A percentile compares a stretch with the other conserved stretches of the same genome.
Conservation (phyloP, 2,329 filamentous ascomycete species). For the Sporothrix variecibatus region DNA sequence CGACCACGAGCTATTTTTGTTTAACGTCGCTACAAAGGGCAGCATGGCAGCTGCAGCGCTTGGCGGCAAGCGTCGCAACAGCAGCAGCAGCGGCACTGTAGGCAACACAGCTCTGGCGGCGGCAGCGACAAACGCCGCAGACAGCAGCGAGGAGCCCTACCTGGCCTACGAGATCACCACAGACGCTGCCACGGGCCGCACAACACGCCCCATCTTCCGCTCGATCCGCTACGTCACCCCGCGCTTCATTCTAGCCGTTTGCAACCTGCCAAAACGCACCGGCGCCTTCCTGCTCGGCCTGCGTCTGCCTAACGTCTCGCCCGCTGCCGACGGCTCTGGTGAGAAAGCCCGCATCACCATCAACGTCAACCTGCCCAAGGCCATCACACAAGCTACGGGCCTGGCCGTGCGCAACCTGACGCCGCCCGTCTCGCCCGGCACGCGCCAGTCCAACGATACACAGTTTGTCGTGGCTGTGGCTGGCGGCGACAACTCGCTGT, state of each 20-base stretch:
- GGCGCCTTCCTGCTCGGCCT: slow-evolving; percentile 60
- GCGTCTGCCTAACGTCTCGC: slow-evolving; percentile 42
- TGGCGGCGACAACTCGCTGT: slow-evolving; percentile 71
- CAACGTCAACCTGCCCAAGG: slow-evolving; percentile 58
- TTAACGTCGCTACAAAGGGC: slow-evolving; percentile 57
- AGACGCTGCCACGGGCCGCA: slow-evolving; percentile 43
- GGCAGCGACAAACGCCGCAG: neutral
- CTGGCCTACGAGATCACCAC: slow-evolving; percentile 59
- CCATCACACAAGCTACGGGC: slow-evolving; percentile 73
- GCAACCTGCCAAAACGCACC: slow-evolving; percentile 60
- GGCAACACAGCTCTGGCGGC: neutral
- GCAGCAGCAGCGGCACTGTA: neutral
- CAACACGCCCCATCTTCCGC: slow-evolving; percentile 54
- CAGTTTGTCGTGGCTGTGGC: slow-evolving; percentile 82
- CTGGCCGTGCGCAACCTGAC: slow-evolving; percentile 74
- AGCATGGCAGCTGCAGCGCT: slow-evolving; percentile 28
- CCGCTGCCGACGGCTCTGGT: slow-evolving; percentile 37
- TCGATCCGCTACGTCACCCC: slow-evolving; percentile 61
- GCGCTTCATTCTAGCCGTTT: slow-evolving; percentile 58
- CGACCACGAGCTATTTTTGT: slow-evolving; percentile 69
- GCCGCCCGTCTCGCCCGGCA: slow-evolving; percentile 49
- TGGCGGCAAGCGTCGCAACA: neutral
- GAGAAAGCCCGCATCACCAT: slow-evolving; percentile 52
- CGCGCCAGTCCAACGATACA: slow-evolving; percentile 57
- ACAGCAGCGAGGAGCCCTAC: slow-evolving; percentile 45